phyloP scores from a whole-genome alignment of 2,329 filamentous ascomycete genomes.

The Talaromyces sp. region DNA sequence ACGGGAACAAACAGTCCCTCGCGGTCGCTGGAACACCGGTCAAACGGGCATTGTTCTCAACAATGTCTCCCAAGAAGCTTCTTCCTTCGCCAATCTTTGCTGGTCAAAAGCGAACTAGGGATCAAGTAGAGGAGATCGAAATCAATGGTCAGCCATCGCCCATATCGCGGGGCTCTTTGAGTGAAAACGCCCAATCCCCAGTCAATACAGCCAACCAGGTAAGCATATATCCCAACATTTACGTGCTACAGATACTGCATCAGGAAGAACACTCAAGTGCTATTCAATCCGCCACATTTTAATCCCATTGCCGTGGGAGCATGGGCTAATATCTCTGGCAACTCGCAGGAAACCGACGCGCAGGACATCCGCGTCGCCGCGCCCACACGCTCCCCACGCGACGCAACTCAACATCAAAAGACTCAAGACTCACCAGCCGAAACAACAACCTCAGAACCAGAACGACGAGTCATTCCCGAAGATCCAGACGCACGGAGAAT shows the following conservation, averaged over 20 bases:
- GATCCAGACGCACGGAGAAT: slow-evolving; percentile 41
- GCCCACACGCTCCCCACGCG: slow-evolving; percentile 22
- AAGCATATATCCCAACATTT: slow-evolving; percentile 3
- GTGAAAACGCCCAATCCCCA: slow-evolving; percentile 18
- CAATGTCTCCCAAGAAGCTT: slow-evolving; percentile 31
- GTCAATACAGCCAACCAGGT: slow-evolving; percentile 23
- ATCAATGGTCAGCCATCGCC: slow-evolving; percentile 21
- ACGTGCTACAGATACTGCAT: too few species aligned
- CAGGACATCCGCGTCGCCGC: slow-evolving; percentile 21
- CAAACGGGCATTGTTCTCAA: slow-evolving; percentile 31
- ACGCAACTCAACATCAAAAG: slow-evolving; percentile 16
- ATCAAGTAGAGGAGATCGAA: slow-evolving; percentile 38
- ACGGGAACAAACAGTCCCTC: slow-evolving; percentile 23
- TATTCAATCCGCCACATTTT: too few species aligned
- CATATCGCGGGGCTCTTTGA: slow-evolving; percentile 19
- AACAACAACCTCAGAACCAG: slow-evolving; percentile 11
- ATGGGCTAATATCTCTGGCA: slow-evolving; percentile 11
- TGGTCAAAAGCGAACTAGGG: slow-evolving; percentile 45
- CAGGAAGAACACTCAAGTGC: too few species aligned
- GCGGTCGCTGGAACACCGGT: slow-evolving; percentile 27
- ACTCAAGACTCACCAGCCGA: slow-evolving; percentile 10
- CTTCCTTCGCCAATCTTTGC: slow-evolving; percentile 38
- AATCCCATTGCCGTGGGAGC: not conserved
- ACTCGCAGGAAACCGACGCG: slow-evolving; percentile 22
- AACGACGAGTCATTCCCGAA: slow-evolving; percentile 30